Conservation (phyloP, 305 asterid species). For the Caryopteris hybrid region DNA sequence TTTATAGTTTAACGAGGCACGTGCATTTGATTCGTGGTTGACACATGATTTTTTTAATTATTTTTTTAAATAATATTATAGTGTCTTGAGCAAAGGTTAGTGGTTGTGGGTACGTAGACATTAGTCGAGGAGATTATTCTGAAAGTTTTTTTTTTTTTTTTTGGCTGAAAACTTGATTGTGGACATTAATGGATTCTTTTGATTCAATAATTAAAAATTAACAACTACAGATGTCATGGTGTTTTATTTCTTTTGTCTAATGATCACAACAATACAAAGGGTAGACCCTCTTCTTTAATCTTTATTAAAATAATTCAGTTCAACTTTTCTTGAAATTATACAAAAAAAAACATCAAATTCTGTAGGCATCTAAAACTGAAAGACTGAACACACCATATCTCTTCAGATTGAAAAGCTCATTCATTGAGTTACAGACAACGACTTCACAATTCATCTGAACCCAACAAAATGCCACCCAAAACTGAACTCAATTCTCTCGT, state of each 20-base stretch:
- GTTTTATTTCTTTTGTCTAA: background rate
- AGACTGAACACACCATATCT: background rate
- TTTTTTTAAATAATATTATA: too few relatives aligned
- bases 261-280: slow-evolving; percentile 17
- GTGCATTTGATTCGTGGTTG: too few relatives aligned
- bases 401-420: slow-evolving; percentile 1
- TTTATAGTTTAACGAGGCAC: too few relatives aligned
- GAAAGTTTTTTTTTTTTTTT: too few relatives aligned
- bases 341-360: background rate
- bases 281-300: slow-evolving; percentile 18
- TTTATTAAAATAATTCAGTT: slow-evolving; percentile 6
- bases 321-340: background rate
- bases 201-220: background rate
- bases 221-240: background rate
- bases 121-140: too few relatives aligned
- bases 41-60: too few relatives aligned
- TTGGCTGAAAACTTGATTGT: too few relatives aligned
- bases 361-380: background rate
- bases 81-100: too few relatives aligned
- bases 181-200: background rate
- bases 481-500: too few relatives aligned
- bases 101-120: too few relatives aligned
- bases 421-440: background rate
- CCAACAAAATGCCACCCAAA: background rate
- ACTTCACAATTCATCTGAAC: slow-evolving; percentile 6